Conservation (phyloP, 352 stramenopile genomes). For the Phytophthora foliorum region DNA sequence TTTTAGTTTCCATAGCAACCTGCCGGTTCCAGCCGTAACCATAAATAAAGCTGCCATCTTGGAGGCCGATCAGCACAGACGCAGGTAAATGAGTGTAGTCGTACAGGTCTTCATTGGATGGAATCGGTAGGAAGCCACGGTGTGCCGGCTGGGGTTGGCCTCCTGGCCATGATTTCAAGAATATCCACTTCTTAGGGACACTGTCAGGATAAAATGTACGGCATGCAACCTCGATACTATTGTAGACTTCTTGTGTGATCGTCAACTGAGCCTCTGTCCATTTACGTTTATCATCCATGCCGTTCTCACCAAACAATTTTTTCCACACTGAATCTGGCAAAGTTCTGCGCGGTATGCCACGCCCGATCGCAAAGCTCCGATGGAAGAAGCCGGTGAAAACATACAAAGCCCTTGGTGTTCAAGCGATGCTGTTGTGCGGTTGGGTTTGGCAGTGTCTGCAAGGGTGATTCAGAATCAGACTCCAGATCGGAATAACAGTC, state of each 20-base stretch:
- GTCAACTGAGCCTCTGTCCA: too few relatives aligned
- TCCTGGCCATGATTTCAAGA: too few relatives aligned
- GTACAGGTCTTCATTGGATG: not conserved
- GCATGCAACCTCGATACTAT: too few relatives aligned
- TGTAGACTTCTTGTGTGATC: too few relatives aligned
- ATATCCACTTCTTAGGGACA: too few relatives aligned
- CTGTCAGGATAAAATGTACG: too few relatives aligned
- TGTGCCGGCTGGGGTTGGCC: too few relatives aligned
- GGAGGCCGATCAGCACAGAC: slow-evolving; percentile 1
- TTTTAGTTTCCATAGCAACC: not conserved
- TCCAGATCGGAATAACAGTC: slow-evolving; percentile 1
- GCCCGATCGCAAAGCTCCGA: too few relatives aligned
- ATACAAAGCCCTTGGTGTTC: too few relatives aligned
- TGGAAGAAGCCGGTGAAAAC: not conserved
- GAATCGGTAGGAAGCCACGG: too few relatives aligned
- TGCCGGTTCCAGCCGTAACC: slow-evolving; percentile 8
- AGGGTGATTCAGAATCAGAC: not conserved
- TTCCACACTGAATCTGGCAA: not conserved
- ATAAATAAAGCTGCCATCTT: slow-evolving; percentile 8
- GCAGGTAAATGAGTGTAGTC: not conserved
- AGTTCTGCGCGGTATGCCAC: not conserved
- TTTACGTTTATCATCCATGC: too few relatives aligned
- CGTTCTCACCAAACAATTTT: too few relatives aligned
- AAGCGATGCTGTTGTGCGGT: not conserved
- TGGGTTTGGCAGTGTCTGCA: not conserved